Base-by-base conservation (phyloP, 306 rosid genomes). In the Rosa rugosa region DNA sequence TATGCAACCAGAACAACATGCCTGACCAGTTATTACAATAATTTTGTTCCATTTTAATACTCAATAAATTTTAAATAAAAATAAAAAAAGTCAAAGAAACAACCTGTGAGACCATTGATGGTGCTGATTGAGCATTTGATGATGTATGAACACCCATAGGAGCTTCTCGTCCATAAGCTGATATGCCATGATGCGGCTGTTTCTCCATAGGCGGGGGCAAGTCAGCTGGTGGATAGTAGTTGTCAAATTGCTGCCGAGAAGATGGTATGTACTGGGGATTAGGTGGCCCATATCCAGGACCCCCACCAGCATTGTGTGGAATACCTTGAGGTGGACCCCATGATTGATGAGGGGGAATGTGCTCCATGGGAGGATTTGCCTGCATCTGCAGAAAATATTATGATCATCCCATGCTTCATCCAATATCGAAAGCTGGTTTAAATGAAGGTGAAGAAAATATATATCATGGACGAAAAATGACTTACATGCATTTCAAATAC, bases 151-250 rank as follows among this genome's bases (percentile, higher is more conserved):
- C 86, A 71, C 96, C 90, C 74, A 88, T 42, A 27, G 96, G 89
- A 79, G 87, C 89, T 74, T 96, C 99, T 78, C 97, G 90, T 73
- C 98, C 97, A 83, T 93, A 96, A 60, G 97, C 94, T 66, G 98
- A 91, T 79, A 96, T 93, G 76, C 99, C 99, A 69, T 96, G 98
- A 85, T 96, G 98, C 72, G 97, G 96, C 79, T 89, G 99, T 80
- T 85, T 93, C 72, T 96, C 97, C 84, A 93, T 85, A 27, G 95
- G 88, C 50, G 94, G 89, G 16, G 94, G 91, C 83, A 91, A 70
- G 54, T 93, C 98, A 56, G 89, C 85, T 38, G 92, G 89, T 65
- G 86, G 90, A 82, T 93, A 96, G 85, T 89, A 96, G 84, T 79
- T 91, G 72, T 93, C 99, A 49, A 54, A 85, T 71, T 90, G 99